Conservation (phyloP, 257 asterid species). For the Orobanche coerulescens region DNA sequence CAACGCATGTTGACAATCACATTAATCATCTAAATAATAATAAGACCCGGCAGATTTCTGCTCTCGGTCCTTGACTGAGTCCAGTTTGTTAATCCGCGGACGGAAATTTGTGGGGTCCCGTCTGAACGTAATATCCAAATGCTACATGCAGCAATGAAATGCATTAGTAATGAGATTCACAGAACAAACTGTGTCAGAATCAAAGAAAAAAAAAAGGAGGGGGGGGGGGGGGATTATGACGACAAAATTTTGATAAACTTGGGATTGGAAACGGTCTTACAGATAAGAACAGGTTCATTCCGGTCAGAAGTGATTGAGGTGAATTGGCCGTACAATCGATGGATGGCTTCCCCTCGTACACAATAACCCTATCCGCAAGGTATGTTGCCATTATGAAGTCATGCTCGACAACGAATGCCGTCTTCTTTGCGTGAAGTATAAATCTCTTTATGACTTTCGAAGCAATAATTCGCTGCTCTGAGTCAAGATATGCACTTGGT, state of each 20-base stretch:
- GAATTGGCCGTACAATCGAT: slow-evolving; percentile 83
- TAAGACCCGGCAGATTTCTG: slow-evolving; percentile 92
- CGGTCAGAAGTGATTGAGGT: slow-evolving; percentile 90
- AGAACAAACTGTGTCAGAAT: neutral
- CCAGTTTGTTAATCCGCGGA: slow-evolving; percentile 91
- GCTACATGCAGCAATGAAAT: slow-evolving; percentile 41
- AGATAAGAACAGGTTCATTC: slow-evolving; percentile 94
- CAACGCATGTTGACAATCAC: neutral
- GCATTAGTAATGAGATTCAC: neutral
- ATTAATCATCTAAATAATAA: slow-evolving; percentile 79
- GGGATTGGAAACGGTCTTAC: no score
- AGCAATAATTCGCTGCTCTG: slow-evolving; percentile 99
- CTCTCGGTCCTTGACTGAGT: slow-evolving; percentile 96
- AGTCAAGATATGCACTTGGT: slow-evolving; percentile 98
- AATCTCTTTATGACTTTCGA: slow-evolving; percentile 97
- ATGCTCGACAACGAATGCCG: slow-evolving; percentile 95
- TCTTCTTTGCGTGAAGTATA: slow-evolving; percentile 90
- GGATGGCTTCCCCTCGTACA: slow-evolving; percentile 85
- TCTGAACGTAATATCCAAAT: slow-evolving; percentile 88
- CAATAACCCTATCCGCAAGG: slow-evolving; percentile 95
- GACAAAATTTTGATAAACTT: no score
- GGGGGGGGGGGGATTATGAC: no score
- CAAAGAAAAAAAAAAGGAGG: neutral
- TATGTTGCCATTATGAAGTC: slow-evolving; percentile 98
- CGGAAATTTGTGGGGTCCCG: slow-evolving; percentile 93